Base-by-base conservation (phyloP, 2,329 filamentous ascomycete species). In the Lachnellula hyalina region DNA sequence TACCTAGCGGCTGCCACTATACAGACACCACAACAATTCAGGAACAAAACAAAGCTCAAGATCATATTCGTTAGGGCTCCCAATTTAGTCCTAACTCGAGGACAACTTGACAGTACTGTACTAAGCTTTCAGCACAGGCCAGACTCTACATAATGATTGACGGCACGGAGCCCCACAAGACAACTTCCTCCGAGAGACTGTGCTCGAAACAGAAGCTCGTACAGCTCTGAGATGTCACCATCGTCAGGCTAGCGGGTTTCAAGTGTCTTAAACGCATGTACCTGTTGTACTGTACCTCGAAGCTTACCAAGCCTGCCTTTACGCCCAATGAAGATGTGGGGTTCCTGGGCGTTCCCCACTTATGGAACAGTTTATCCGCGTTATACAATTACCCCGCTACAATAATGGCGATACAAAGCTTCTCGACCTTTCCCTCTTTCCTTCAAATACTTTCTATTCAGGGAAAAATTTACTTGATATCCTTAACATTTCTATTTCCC, bases 361-460 rank as follows among this genome's bases (percentile, higher is more conserved):
- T 49, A 17, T n/a, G 45, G 28, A 11, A 47, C 9, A 17, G 28
- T 32, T 19, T 17, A 12, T 17, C 36, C 44, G 15, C 15, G 15
- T 9, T 17, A 19, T 45, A 45, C 41, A 9, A 42, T 19, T 42
- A 53, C 50, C 55, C 57, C 47, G 52, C 50, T 36, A 42, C 23
- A 36, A 42, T 15, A 36, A 47, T 51, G 52, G 48, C 50, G 44
- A 44, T 49, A 59, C 52, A 23, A 47, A 47, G 28, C 21, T 42
- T 14, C n/a, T 9, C n/a, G 19, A 5, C 9, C 5, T 49, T 42
- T 47, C 15, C 3, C 23, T 8, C n/a, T 32, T 11, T 17, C 21
- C 23, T 32, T 19, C n/a, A 14, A 40, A 25, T 38, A 12, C 23
- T 53, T 35, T 40, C 23, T 53, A 21, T 38, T 12, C 23, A 28